These are phyloP conservation scores for Melanogaster broomeanus DNA, from an alignment of 768 basidiomycete genomes.

Conservation along the genomic window DNA sequence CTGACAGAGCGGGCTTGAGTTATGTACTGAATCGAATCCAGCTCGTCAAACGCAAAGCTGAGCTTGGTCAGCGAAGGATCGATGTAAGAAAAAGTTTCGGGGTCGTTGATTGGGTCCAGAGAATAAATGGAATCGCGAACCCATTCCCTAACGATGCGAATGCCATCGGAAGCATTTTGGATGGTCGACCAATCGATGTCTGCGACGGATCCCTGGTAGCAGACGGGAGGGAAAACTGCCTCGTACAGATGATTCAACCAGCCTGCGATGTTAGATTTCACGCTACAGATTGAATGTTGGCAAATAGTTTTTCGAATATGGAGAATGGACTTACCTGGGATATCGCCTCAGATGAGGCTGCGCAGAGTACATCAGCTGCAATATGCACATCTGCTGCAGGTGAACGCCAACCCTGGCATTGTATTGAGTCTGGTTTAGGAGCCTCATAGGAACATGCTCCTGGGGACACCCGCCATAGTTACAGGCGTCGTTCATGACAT, in stretches of 20 bases:
- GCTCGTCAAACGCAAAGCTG: slow-evolving; percentile 38
- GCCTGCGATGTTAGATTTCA: slow-evolving; percentile 7
- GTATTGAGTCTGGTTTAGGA: slow-evolving; percentile 35
- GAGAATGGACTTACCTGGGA: too few relatives aligned
- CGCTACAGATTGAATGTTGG: too few relatives aligned
- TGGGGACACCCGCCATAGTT: slow-evolving; percentile 40
- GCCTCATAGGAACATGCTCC: slow-evolving; percentile 34
- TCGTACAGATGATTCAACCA: slow-evolving; percentile 53
- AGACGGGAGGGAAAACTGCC: slow-evolving; percentile 45
- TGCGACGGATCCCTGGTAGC: slow-evolving; percentile 42
- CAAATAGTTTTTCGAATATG: neutral
- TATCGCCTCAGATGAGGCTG: neutral
- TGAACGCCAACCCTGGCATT: slow-evolving; percentile 45
- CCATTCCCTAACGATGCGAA: slow-evolving; percentile 48
- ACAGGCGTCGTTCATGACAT: slow-evolving; percentile 13
- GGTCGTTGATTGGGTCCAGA: slow-evolving; percentile 16
- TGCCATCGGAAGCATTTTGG: slow-evolving; percentile 38
- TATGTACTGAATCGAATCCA: slow-evolving; percentile 21
- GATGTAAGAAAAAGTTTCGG: slow-evolving; percentile 41
- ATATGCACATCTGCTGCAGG: slow-evolving; percentile 51
- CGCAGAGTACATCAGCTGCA: slow-evolving; percentile 33
- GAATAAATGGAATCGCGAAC: slow-evolving; percentile 40
- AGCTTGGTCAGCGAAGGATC: slow-evolving; percentile 40
- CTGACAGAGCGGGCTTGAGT: neutral
- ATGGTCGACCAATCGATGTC: slow-evolving; percentile 38